Conservation (phyloP, 169 alveolate genomes). For the Plasmodium yoelii region DNA sequence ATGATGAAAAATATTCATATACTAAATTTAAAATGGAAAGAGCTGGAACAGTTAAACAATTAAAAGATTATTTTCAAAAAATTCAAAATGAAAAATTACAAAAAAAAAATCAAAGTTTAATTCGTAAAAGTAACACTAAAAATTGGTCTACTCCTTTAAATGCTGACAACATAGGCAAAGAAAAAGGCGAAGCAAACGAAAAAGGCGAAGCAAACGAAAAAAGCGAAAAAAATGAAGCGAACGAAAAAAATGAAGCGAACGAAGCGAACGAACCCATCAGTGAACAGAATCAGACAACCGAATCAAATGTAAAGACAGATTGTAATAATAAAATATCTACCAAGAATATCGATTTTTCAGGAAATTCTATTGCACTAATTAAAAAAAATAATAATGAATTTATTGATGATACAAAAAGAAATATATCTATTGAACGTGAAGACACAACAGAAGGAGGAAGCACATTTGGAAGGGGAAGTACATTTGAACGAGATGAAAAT, state of each 20-base stretch:
- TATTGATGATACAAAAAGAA: not conserved
- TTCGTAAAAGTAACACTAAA: slow-evolving; percentile 2
- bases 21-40: slow-evolving; percentile 62
- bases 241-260: no score
- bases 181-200: not conserved
- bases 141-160: not conserved
- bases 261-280: no score
- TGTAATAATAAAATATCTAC: not conserved
- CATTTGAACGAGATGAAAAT: not conserved
- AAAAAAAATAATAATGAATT: not conserved
- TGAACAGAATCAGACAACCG: not conserved
- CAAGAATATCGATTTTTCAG: not conserved
- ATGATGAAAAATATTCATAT: slow-evolving; percentile 43
- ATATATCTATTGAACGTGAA: not conserved
- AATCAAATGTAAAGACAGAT: not conserved
- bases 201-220: no score
- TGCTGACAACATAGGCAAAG: not conserved
- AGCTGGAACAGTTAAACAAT: slow-evolving; percentile 68
- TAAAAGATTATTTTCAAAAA: slow-evolving; percentile 71
- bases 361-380: not conserved
- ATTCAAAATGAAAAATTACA: slow-evolving; percentile 29
- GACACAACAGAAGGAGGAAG: not conserved
- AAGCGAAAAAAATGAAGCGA: no score
- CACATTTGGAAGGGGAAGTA: not conserved
- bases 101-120: slow-evolving; percentile 36